A percentile compares a stretch with the other conserved stretches of the same genome.
These are phyloP conservation scores for Ogataea polymorpha DNA, from an alignment of 805 yeast genomes.

Conservation along the genomic window DNA sequence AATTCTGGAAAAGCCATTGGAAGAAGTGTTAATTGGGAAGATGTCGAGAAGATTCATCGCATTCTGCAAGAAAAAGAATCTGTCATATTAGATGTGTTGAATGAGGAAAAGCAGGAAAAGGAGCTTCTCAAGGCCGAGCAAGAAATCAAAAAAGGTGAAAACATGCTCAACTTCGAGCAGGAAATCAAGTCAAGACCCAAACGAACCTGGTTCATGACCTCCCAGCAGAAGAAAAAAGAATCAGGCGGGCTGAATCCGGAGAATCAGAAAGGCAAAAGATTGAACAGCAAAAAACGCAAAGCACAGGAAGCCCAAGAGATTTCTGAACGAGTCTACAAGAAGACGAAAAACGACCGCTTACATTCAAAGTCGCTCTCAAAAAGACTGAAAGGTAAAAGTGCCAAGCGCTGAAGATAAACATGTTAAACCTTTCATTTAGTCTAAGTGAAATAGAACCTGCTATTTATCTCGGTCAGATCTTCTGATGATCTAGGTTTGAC, in stretches of 20 bases:
- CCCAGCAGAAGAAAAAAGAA: conserved; percentile 50
- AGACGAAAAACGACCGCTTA: conserved; percentile 70
- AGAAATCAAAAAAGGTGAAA: conserved; percentile 83
- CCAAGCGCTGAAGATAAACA: neutral
- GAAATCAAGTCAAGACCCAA: conserved; percentile 89
- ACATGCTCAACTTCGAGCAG: conserved; percentile 69
- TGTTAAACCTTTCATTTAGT: too few species aligned
- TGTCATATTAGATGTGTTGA: conserved; percentile 70
- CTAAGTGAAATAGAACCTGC: neutral
- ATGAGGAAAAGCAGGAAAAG: conserved; percentile 86
- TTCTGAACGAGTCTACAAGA: conserved; percentile 62
- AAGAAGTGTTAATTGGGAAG: conserved; percentile 86
- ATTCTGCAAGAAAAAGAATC: conserved; percentile 58
- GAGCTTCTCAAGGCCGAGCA: conserved; percentile 86
- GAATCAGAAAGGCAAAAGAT: conserved; percentile 37
- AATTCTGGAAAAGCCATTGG: conserved; percentile 68
- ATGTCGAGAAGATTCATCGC: conserved; percentile 65
- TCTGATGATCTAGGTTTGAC: neutral
- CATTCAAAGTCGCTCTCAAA: conserved; percentile 23
- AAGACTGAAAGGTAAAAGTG: conserved; percentile 10
- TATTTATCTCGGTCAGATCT: neutral
- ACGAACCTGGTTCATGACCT: conserved; percentile 92
- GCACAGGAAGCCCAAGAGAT: conserved; percentile 59
- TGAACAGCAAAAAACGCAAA: conserved; percentile 71
- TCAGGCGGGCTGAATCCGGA: conserved; percentile 26